Base-by-base conservation (phyloP, 2,329 filamentous ascomycete genomes). In the Incumbomyces delicatus region DNA sequence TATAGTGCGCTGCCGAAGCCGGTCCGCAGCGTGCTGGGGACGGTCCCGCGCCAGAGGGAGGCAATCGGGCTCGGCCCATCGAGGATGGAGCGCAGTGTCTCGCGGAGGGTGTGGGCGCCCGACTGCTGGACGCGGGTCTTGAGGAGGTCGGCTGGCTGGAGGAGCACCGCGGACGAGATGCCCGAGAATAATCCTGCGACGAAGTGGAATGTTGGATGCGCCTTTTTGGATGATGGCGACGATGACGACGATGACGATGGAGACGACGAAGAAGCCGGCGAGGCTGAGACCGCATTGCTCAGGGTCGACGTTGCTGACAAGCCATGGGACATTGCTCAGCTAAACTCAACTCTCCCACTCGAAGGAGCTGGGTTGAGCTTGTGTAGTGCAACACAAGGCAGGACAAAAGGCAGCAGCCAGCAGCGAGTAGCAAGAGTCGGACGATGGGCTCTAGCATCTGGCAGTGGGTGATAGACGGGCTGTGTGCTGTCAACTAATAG, bases 91-190 rank as follows among this genome's bases (percentile, higher is more conserved):
- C 78, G 78, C 50, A 94, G 70, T 14, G 84, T 85, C 18, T 72
- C 69, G 44, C 78, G 65, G 48, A 96, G 77, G 2, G 87, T 80
- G 54, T 78, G 76, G 36, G 77, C 75, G 41, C 80, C 80, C 30
- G 86, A 87, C 66, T 96, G 92, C 63, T 98, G 92, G 34, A 96
- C 82, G 39, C 92, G 83, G 27, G 92, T 98, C 68, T 98, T 98
- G 63, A 98, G 80, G 3, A 98, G 81, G 67, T 98, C 92, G 60
- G 92, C 85, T 20, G 92, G 92, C 66, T 98, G 92, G 13, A 98
- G 78, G 46, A 96, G 80, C 50, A 94, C 81, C 46, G 92, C 89
- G 44, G 88, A 92, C 54, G 87, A 78, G 42, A 94, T 76, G 58
- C 92, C 92, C 6, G 89, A 95, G 60, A 80, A 79, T 47, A 96